Evolutionary conservation across 495 filamentous ascomycete species (phyloP).

Genomic region (Lasiosphaeria ovina): DNA sequence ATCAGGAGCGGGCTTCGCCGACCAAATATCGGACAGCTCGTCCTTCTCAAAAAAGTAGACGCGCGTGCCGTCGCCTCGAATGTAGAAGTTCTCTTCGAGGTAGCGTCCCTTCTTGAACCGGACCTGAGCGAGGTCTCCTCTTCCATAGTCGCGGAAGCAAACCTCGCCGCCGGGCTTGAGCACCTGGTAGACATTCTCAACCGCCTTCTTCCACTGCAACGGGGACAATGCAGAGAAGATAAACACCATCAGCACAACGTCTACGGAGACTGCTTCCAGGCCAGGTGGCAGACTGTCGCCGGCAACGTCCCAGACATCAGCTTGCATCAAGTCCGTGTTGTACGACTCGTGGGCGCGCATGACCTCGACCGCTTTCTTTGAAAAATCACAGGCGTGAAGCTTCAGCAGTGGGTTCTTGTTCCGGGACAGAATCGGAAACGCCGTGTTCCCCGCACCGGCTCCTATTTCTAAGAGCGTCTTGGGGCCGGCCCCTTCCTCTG

Average conservation of each 20-base stretch:
- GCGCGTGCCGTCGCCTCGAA: conserved; percentile 89
- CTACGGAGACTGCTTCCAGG: conserved; percentile 71
- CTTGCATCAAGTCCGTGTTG: conserved; percentile 64
- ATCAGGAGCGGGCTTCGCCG: conserved; percentile 30
- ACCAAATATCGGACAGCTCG: conserved; percentile 78
- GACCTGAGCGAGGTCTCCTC: conserved; percentile 93
- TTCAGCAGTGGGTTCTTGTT: conserved; percentile 78
- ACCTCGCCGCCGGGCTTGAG: conserved; percentile 88
- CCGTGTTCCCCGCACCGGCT: conserved; percentile 93
- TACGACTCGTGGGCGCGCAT: conserved; percentile 69
- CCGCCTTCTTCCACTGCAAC: conserved; percentile 75
- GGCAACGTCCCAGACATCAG: conserved; percentile 90
- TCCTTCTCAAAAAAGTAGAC: conserved; percentile 96
- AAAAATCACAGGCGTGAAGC: conserved; percentile 92
- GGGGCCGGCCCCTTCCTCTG: conserved; percentile 57
- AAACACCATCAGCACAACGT: conserved; percentile 91
- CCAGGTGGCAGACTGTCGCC: conserved; percentile 68
- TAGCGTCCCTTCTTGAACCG: conserved; percentile 92
- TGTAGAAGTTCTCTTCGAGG: conserved; percentile 94
- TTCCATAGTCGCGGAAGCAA: conserved; percentile 92
- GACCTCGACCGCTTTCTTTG: conserved; percentile 82
- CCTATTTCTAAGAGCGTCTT: conserved; percentile 81
- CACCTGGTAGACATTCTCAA: conserved; percentile 75
- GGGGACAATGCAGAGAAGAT: conserved; percentile 92
- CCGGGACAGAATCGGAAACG: conserved; percentile 78